Evolutionary conservation across 1,284 basidiomycete species (phyloP), one percentile per base, ranked within the genome.

Genomic region (Leucoagaricus sp.): DNA sequence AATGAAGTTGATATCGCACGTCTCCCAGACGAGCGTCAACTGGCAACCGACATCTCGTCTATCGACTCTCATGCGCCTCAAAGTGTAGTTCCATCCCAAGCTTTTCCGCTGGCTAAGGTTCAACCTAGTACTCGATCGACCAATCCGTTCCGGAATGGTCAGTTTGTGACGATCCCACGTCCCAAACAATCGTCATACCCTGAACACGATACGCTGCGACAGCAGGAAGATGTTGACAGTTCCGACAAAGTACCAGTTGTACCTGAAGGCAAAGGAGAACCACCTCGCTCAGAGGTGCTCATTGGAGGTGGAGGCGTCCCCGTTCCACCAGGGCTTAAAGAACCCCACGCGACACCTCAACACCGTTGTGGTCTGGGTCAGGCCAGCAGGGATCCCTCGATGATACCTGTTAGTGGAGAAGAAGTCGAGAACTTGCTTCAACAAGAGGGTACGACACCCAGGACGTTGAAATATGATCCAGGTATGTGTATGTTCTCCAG

Each of bases 21-120:
- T 3, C n/a, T 49, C 1, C 58, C 58, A 13, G 58, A 59, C 28
- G 54, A 59, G 17, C n/a, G 49, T n/a, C 3, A 33, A 12, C 40
- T 19, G 23, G 12, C 41, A 2, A 17, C 9, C 2, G 28, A 53
- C 9, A 50, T 50, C 2, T 23, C 19, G 31, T 26, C 34, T 17
- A 3, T 38, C 23, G 33, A 50, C 23, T 50, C 49, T 40, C 49
- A 50, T 40, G 47, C 47, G 21, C 33, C 33, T 49, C 19, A 8
- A 25, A 49, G 31, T 28, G 15, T 9, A 9, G 26, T 17, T 4
- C 17, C 45, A 29, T 41, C 40, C 4, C 40, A 41, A 23, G 40
- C 19, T 7, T 41, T 41, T 12, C 40, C 40, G 3, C 23, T 41
- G 23, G 17, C 40, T 4, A n/a, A 41, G 15, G 17, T n/a, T 19